Conservation (phyloP, 2,329 filamentous ascomycete species). For the Trichoderma cornu-damae region DNA sequence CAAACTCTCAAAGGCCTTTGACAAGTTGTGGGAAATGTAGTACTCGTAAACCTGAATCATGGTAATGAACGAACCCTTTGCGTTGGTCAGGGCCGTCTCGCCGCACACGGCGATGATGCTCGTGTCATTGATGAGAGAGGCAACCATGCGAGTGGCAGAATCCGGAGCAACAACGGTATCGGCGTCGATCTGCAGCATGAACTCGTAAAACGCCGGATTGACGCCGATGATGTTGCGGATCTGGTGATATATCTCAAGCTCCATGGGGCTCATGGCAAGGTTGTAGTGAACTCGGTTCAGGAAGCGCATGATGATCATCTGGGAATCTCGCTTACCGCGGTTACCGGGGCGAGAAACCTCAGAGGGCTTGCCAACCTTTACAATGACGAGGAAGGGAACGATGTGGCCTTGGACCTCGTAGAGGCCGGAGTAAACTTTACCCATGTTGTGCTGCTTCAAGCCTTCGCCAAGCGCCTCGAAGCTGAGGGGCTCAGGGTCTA, state of each 20-base stretch:
- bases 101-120: constrained; percentile 91
- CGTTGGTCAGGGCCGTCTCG: constrained; percentile 89
- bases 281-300: constrained; percentile 99
- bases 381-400: constrained; percentile 91
- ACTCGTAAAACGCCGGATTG: constrained; percentile 98
- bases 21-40: constrained; percentile 96
- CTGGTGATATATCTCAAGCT: constrained; percentile 97
- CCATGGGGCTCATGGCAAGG: constrained; percentile 87
- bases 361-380: constrained; percentile 97
- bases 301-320: constrained; percentile 98
- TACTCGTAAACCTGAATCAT: constrained; percentile 99
- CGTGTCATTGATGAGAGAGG: constrained; percentile 85
- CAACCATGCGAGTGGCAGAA: constrained; percentile 85
- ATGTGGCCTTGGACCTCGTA: constrained; percentile 98
- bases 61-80: constrained; percentile 87
- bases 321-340: constrained; percentile 97
- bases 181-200: constrained; percentile 91
- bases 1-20: constrained; percentile 94
- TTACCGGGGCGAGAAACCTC: constrained; percentile 94
- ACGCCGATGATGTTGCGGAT: constrained; percentile 98
- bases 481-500: constrained; percentile 92
- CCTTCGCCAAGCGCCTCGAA: constrained; percentile 96
- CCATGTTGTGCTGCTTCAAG: constrained; percentile 98
- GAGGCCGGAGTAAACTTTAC: constrained; percentile 93
- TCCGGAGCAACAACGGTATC: constrained; percentile 91